A percentile compares a stretch with the other conserved stretches of the same genome.
These are phyloP conservation scores for Gomphus sp. DNA, from an alignment of 1,284 basidiomycete species.

Conservation along the genomic window DNA sequence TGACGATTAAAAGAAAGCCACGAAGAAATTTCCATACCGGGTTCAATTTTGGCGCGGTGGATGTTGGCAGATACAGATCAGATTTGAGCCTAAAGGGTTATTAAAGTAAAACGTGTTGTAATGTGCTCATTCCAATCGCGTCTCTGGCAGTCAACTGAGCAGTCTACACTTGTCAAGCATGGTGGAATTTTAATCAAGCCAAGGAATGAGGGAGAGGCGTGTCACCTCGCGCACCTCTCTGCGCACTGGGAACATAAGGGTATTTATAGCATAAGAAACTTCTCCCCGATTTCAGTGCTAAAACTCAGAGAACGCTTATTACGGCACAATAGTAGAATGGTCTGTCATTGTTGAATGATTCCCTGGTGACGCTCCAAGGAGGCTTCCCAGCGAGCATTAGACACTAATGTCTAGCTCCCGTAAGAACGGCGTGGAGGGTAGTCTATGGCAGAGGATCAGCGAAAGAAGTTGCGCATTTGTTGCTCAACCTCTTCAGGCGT, in stretches of 20 bases:
- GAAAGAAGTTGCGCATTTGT: slow-evolving; percentile 55
- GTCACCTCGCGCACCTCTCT: background rate
- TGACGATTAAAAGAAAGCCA: no score
- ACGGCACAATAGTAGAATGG: no score
- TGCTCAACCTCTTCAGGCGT: slow-evolving; percentile 65
- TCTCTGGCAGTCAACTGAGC: slow-evolving; percentile 29
- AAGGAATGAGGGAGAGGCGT: background rate
- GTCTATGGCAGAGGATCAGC: background rate
- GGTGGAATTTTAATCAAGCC: background rate
- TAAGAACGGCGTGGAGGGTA: no score
- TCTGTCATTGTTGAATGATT: no score
- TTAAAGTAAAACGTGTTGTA: slow-evolving; percentile 16
- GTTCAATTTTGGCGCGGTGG: no score
- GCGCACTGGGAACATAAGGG: background rate
- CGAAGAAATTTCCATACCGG: no score
- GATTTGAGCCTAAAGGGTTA: background rate
- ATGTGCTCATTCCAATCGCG: slow-evolving; percentile 29
- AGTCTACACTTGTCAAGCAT: slow-evolving; percentile 19
- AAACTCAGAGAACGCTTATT: no score
- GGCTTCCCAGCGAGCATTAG: no score
- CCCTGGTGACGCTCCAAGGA: no score
- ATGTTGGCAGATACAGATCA: no score
- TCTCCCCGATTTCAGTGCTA: no score
- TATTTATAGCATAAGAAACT: background rate
- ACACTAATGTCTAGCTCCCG: no score